Base-by-base conservation (phyloP, 768 basidiomycete genomes). In the Crassisporium funariophilum region DNA sequence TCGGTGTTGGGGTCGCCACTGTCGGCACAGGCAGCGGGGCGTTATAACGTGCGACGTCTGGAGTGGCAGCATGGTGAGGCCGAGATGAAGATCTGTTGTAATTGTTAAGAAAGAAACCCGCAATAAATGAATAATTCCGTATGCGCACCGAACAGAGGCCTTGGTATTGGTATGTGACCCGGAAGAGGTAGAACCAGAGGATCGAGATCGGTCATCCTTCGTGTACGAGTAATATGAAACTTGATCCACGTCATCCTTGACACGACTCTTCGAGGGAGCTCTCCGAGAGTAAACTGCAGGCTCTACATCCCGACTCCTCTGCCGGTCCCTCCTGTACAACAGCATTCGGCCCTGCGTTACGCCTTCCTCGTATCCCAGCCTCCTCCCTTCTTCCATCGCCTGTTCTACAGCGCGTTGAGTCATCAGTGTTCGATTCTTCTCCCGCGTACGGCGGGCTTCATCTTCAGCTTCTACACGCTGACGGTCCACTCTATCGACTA, bases 361-460 rank as follows among this genome's bases (percentile, higher is more conserved):
- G 3, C 81, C 82, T 52, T 81, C 73, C 52, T 71, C 70, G 55
- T 75, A 79, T 4, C 83, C 82, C 9, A 73, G 52, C 17, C 72
- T 66, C 31, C 77, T 59, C 4, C 82, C 83, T 52, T 83, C 76
- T 42, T 83, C 79, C 46, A 75, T 62, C 1, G 83, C 83, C 12
- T 65, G 48, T 2, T 77, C 71, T 23, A 82, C 64, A 6, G 79
- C 64, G 7, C 72, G 68, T 29, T 75, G 72, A 49, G 80, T 73
- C 6, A 72, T 63, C 31, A 82, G 43, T 53, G 70, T 68, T 24
- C 81, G 69, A 15, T 73, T 65, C 47, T 58, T 72, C 11, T 72
- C 67, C n/a, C 80, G 67, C 19, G 77, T 72, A 10, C 69, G 66
- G 7, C 65, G 62, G 0, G 76, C 75, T 27, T 73, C 68, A 4